Conservation (phyloP, 208 protist genomes). For the Acanthamoeba culbertsoni region DNA sequence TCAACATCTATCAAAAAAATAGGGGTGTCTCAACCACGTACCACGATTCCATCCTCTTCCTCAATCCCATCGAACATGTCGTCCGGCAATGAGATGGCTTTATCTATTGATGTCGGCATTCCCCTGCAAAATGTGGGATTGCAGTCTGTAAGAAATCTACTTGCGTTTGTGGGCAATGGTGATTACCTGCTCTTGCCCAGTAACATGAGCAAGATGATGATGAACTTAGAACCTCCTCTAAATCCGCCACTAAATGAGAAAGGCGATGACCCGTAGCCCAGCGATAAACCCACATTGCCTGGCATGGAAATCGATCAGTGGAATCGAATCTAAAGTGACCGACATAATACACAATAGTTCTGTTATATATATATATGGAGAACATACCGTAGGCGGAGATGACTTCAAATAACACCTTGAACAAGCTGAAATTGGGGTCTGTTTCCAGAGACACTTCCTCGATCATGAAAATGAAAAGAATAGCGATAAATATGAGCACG, state of each 20-base stretch:
- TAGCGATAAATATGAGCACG: background rate
- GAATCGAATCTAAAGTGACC: background rate
- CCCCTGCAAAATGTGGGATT: background rate
- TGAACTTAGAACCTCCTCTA: background rate
- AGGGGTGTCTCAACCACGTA: too few species aligned
- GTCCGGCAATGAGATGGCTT: background rate
- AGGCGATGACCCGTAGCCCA: background rate
- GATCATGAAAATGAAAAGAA: slow-evolving; percentile 15
- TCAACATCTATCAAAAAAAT: background rate
- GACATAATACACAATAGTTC: background rate
- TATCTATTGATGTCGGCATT: slow-evolving; percentile 3
- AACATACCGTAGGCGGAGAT: slow-evolving; percentile 26
- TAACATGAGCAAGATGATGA: slow-evolving; percentile 31
- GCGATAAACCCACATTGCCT: slow-evolving; percentile 23
- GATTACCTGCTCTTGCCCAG: slow-evolving; percentile 39
- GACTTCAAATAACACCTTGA: slow-evolving; percentile 54
- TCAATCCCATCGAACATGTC: background rate
- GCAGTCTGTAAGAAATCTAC: background rate
- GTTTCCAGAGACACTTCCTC: background rate
- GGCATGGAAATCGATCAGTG: background rate
- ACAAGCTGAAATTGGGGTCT: slow-evolving; percentile 15
- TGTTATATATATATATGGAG: background rate
- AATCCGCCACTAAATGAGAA: slow-evolving; percentile 36
- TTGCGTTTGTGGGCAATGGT: background rate
- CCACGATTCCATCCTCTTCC: background rate